Conservation (phyloP, 768 basidiomycete genomes). For the Lactifluus subvellereus region DNA sequence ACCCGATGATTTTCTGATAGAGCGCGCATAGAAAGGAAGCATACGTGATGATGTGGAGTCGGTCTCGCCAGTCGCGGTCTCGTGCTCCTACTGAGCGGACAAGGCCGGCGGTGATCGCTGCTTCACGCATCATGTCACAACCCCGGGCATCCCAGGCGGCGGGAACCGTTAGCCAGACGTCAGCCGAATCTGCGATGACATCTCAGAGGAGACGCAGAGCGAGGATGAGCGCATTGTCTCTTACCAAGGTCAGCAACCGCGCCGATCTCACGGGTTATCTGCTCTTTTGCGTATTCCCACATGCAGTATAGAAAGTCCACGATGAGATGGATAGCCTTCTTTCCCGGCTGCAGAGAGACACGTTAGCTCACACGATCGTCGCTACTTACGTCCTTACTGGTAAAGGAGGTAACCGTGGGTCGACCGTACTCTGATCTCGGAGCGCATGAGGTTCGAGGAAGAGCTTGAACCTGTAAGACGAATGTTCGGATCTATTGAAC, state of each 20-base stretch:
- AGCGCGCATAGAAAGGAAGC: conserved; percentile 19
- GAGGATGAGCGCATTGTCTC: conserved; percentile 24
- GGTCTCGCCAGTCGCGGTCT: conserved; percentile 72
- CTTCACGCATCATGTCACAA: conserved; percentile 79
- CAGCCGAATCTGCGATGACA: conserved; percentile 56
- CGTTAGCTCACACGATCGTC: conserved; percentile 9
- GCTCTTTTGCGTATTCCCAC: conserved; percentile 83
- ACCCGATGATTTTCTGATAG: not conserved
- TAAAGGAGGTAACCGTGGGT: conserved; percentile 71
- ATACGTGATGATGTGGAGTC: conserved; percentile 75
- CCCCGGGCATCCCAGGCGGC: conserved; percentile 89
- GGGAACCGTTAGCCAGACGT: conserved; percentile 82
- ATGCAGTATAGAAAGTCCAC: conserved; percentile 76
- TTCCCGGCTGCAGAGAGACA: conserved; percentile 52
- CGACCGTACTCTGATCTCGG: conserved; percentile 62
- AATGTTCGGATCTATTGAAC: not conserved
- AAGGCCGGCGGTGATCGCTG: conserved; percentile 74
- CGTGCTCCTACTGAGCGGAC: conserved; percentile 66
- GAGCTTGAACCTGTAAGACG: conserved; percentile 64
- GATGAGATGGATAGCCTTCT: conserved; percentile 72
- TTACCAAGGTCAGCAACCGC: conserved; percentile 79
- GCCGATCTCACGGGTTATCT: conserved; percentile 83
- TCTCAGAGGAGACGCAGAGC: conserved; percentile 5
- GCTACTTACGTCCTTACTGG: conserved; percentile 49
- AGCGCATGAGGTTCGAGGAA: conserved; percentile 79